Evolutionary conservation across 306 rosid genomes (phyloP), one percentile per base, ranked within the genome.

Genomic region (Citrullus amarus): DNA sequence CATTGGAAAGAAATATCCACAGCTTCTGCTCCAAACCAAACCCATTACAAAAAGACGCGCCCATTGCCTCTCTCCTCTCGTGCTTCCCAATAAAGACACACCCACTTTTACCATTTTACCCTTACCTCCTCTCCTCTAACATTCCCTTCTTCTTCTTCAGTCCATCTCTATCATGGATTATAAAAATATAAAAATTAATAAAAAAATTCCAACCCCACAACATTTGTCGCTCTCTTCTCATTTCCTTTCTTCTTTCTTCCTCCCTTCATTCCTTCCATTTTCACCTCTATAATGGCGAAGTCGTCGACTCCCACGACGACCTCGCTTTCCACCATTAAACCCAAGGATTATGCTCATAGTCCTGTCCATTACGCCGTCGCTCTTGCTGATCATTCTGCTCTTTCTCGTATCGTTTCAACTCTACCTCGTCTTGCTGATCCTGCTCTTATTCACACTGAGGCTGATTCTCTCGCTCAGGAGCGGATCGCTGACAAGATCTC

Each of bases 311-410:
- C 80, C 48, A 8, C 83, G 18, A 46, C 93, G 82, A 62, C 91
- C 83, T 85, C 92, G 84, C 84, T 86, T 82, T 83, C 82, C 32
- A 56, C 82, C 1, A 69, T 94, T 25, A 90, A 88, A 25, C 87
- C 95, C 1, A 85, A 86, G 17, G 90, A 86, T 44, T 94, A 94
- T 82, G 11, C 84, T 32, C 97, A 92, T 72, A 92, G 96, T 39
- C 90, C 95, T 0, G 90, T 87, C n/a, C 98, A 94, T 71, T 89
- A 86, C 82, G 97, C 98, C 78, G 96, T 94, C 17, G 91, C 81
- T 0, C 61, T 79, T 5, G 56, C 87, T 7, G 88, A 94, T 81
- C 96, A 87, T 86, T 44, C 86, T 20, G 32, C 87, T 0, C 91
- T 95, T 9, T 87, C 96, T 3, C 83, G 93, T 41, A 82, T 90